These are phyloP conservation scores for Xylaria grammica DNA, from an alignment of 495 filamentous ascomycete genomes.

Conservation along the genomic window DNA sequence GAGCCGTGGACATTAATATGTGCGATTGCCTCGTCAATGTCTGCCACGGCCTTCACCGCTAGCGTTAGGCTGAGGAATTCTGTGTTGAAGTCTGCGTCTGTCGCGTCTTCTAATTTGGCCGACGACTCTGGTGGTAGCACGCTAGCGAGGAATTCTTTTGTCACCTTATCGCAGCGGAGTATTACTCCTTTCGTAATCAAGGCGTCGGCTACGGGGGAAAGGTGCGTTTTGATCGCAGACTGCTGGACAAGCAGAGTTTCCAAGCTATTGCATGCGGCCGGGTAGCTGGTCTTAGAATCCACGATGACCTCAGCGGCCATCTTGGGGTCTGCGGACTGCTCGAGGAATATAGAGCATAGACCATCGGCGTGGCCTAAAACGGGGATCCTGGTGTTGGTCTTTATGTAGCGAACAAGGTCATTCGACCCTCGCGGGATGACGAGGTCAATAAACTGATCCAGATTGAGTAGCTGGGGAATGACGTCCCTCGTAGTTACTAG, in stretches of 20 bases:
- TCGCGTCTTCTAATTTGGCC: constrained; percentile 63
- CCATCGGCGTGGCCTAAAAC: constrained; percentile 97
- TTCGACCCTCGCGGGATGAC: constrained; percentile 95
- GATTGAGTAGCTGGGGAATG: constrained; percentile 79
- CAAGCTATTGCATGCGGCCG: constrained; percentile 93
- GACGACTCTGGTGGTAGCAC: constrained; percentile 41
- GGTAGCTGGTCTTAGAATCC: constrained; percentile 92
- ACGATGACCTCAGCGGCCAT: constrained; percentile 79
- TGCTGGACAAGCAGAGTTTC: constrained; percentile 90
- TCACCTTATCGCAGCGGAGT: constrained; percentile 78
- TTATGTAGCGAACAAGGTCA: constrained; percentile 89
- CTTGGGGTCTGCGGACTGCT: constrained; percentile 72
- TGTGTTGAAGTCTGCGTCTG: constrained; percentile 76
- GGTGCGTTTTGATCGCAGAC: constrained; percentile 65
- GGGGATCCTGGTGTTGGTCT: constrained; percentile 88
- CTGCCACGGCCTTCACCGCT: constrained; percentile 78
- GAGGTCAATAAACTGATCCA: constrained; percentile 88
- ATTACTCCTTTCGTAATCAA: constrained; percentile 78
- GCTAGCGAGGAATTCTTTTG: constrained; percentile 62
- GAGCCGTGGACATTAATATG: constrained; percentile 94
- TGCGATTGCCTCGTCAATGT: constrained; percentile 70
- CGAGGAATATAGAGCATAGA: constrained; percentile 88
- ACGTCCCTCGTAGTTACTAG: constrained; percentile 90
- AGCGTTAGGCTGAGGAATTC: constrained; percentile 88
- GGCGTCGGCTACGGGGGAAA: constrained; percentile 72